Base-by-base conservation (phyloP, 2,329 filamentous ascomycete species). In the Curvularia sp. region DNA sequence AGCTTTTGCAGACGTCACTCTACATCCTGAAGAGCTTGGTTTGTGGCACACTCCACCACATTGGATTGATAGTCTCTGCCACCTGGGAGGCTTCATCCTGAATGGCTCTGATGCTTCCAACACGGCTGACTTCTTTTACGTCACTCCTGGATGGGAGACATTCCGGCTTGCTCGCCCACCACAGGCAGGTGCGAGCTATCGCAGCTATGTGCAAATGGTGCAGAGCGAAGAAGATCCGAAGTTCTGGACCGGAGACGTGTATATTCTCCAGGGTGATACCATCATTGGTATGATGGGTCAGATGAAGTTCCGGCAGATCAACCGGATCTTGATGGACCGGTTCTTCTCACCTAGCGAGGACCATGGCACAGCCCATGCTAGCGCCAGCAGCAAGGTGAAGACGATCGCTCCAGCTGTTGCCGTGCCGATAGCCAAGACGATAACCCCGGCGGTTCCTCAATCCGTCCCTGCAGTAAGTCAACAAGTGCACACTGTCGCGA, bases 1-100 rank as follows among this genome's bases (percentile, higher is more conserved):
- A 28, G 27, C 27, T 2, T 28, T 28, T 28, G 27, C 27, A 28
- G 27, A 28, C 27, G 27, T 28, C 27, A 28, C 27, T 9, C 27
- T 28, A 5, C 27, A 28, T 28, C 4, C 27, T 28, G 27, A 28
- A 28, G 27, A 28, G 27, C 27, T 28, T 28, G 27, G 27, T 28
- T 7, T 28, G 27, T 28, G 27, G 4, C 27, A 28, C 10, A 28
- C 27, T 28, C 27, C 49, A 23, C 49, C 36, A 10, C 27, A 51
- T 34, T 51, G 36, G 49, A 51, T 51, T 10, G 49, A 51, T 5
- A 32, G 25, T 34, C 49, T 51, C 38, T 32, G 25, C 36, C 49
- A 51, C 15, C 36, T 51, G 9, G 49, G 25, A 21, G 49, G 49
- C 18, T 51, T 51, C 38, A 30, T 51, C 5, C 12, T 51, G 25